phyloP scores from a whole-genome alignment of 768 basidiomycete species.

The Amanita jacksonii region DNA sequence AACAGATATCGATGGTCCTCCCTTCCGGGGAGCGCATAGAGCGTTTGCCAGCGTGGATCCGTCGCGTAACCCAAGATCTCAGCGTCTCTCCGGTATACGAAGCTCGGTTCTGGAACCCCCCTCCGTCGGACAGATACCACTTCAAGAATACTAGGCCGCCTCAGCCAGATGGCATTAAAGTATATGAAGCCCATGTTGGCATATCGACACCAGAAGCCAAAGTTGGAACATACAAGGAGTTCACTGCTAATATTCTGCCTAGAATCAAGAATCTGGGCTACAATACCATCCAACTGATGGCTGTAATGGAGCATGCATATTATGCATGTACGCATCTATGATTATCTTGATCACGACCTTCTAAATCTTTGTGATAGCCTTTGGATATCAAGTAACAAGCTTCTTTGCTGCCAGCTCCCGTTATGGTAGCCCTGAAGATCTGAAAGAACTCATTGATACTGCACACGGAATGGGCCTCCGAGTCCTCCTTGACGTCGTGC shows the following conservation, averaged over 20 bases:
- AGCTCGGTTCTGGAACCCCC: slow-evolving; percentile 98
- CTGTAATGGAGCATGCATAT: slow-evolving; percentile 95
- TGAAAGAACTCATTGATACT: slow-evolving; percentile 91
- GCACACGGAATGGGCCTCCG: slow-evolving; percentile 91
- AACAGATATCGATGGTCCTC: slow-evolving; percentile 85
- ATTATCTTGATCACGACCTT: slow-evolving; percentile 4
- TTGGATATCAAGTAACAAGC: slow-evolving; percentile 96
- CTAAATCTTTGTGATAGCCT: slow-evolving; percentile 45
- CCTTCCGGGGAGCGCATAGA: slow-evolving; percentile 76
- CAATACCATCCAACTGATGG: slow-evolving; percentile 98
- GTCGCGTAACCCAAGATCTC: slow-evolving; percentile 91
- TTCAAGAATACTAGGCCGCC: slow-evolving; percentile 76
- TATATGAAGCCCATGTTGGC: slow-evolving; percentile 98
- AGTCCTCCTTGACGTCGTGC: slow-evolving; percentile 93
- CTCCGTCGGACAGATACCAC: slow-evolving; percentile 54
- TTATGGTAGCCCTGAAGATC: slow-evolving; percentile 92
- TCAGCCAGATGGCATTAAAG: slow-evolving; percentile 53
- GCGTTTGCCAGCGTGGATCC: slow-evolving; percentile 90
- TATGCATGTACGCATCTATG: slow-evolving; percentile 70
- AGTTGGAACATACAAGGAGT: slow-evolving; percentile 95
- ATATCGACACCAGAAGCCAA: slow-evolving; percentile 84
- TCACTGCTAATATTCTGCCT: slow-evolving; percentile 74
- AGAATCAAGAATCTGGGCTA: slow-evolving; percentile 90
- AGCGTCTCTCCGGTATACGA: slow-evolving; percentile 86
- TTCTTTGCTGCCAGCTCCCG: slow-evolving; percentile 97